Evolutionary conservation across 306 rosid genomes (phyloP).

Genomic region (Trifolium fragiferum): DNA sequence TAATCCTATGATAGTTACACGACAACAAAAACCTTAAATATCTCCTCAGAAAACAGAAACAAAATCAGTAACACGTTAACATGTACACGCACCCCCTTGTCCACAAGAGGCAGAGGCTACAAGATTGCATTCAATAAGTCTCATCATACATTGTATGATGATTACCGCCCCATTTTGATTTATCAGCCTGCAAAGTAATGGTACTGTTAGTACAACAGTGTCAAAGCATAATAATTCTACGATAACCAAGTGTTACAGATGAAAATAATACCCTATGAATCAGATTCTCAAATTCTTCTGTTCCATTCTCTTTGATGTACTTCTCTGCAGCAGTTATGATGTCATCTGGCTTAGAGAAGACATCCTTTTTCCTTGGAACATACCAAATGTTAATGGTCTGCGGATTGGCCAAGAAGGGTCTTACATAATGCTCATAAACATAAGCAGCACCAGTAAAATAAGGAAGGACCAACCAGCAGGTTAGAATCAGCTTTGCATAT

Average conservation of each 20-base stretch:
- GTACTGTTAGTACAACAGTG: slow-evolving; percentile 18
- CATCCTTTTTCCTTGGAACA: slow-evolving; percentile 82
- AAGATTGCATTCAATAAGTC: slow-evolving; percentile 36
- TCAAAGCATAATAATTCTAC: slow-evolving; percentile 18
- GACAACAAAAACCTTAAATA: slow-evolving; percentile 12
- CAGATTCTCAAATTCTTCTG: slow-evolving; percentile 67
- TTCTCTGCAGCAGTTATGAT: slow-evolving; percentile 86
- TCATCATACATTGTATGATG: slow-evolving; percentile 44
- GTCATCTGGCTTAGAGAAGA: slow-evolving; percentile 62
- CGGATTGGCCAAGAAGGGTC: slow-evolving; percentile 76
- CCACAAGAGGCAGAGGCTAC: slow-evolving; percentile 27
- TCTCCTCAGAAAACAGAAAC: slow-evolving; percentile 5
- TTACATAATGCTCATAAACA: slow-evolving; percentile 85
- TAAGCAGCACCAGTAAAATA: slow-evolving; percentile 93
- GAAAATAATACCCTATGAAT: slow-evolving; percentile 69
- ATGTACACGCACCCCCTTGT: slow-evolving; percentile 38
- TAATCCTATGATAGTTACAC: slow-evolving; percentile 35
- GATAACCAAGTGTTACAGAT: slow-evolving; percentile 26
- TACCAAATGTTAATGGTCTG: slow-evolving; percentile 89
- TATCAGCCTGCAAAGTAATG: slow-evolving; percentile 71
- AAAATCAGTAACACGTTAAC: slow-evolving; percentile 32
- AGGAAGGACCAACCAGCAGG: slow-evolving; percentile 95
- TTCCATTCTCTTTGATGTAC: slow-evolving; percentile 82
- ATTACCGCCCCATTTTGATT: slow-evolving; percentile 52
- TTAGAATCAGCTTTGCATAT: slow-evolving; percentile 78